phyloP scores from a whole-genome alignment of 495 filamentous ascomycete genomes.

The Cudoniella acicularis region DNA sequence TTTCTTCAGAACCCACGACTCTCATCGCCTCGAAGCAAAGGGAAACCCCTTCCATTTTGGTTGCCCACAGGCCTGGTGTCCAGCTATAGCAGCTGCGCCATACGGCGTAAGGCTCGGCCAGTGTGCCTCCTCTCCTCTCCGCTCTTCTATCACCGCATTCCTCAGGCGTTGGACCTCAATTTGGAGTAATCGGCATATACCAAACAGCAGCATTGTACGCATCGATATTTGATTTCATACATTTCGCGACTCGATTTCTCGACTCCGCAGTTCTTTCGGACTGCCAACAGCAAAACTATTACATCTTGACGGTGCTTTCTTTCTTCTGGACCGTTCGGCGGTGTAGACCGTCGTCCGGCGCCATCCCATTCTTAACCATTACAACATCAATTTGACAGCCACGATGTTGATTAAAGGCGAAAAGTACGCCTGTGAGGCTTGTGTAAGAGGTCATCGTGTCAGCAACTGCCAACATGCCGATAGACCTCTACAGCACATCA shows the following conservation, averaged over 20 bases:
- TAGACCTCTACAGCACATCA: constrained; percentile 90
- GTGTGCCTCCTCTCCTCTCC: constrained; percentile 11
- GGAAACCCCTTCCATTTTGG: constrained; percentile 22
- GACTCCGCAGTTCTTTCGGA: constrained; percentile 25
- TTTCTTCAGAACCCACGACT: constrained; percentile 17
- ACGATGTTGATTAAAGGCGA: constrained; percentile 82
- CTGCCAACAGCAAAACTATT: constrained; percentile 25
- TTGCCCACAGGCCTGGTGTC: constrained; percentile 27
- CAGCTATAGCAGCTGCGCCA: constrained; percentile 26
- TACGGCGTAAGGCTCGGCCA: constrained; percentile 28
- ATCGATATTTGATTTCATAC: constrained; percentile 5
- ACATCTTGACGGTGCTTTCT: constrained; percentile 22
- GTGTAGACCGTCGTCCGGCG: constrained; percentile 18
- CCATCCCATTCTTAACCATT: constrained; percentile 9
- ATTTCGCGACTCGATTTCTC: constrained; percentile 23
- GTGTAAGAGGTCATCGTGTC: constrained; percentile 88
- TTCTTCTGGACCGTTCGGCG: constrained; percentile 22
- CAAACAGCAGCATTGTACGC: constrained; percentile 8
- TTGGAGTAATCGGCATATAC: constrained; percentile 28
- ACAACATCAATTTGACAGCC: constrained; percentile 2
- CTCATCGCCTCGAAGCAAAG: constrained; percentile 12
- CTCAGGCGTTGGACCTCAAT: constrained; percentile 20
- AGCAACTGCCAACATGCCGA: constrained; percentile 93
- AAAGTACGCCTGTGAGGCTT: constrained; percentile 86
- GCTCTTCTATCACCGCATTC: constrained; percentile 9